These are phyloP conservation scores for Gryganskiella cystojenkinii DNA, from an alignment of 192 early-diverging fungal species.

Conservation along the genomic window DNA sequence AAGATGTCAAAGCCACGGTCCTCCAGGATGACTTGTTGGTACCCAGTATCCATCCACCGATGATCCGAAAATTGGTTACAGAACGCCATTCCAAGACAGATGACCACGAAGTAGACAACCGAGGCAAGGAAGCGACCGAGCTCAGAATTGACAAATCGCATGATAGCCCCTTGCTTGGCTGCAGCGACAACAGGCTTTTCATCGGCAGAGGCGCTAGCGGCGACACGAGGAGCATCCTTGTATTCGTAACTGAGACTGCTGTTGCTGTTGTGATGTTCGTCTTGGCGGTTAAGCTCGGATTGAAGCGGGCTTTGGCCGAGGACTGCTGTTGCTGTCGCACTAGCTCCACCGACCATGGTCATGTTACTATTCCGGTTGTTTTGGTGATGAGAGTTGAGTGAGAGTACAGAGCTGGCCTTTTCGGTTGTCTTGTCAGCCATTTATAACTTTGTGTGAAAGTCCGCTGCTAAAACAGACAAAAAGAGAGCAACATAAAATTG, in stretches of 20 bases:
- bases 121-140: constrained; percentile 21
- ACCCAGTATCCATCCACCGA: constrained; percentile 39
- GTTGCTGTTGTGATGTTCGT: background rate
- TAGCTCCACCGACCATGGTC: constrained; percentile 13
- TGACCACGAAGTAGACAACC: constrained; percentile 31
- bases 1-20: constrained; percentile 53
- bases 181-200: no score
- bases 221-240: background rate
- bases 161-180: background rate
- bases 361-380: constrained; percentile 24
- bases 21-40: constrained; percentile 30
- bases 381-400: background rate
- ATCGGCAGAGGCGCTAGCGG: background rate
- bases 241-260: background rate
- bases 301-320: background rate
- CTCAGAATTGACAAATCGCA: constrained; percentile 42
- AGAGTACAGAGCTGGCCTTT: constrained; percentile 31
- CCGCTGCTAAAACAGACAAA: no score
- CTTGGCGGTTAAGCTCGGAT: no score
- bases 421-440: background rate
- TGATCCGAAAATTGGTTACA: constrained; percentile 55
- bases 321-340: background rate
- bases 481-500: no score
- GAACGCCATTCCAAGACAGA: constrained; percentile 49
- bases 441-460: background rate